Evolutionary conservation across 139 green algal genomes (phyloP).

Genomic region (Micromonas pusilla): DNA sequence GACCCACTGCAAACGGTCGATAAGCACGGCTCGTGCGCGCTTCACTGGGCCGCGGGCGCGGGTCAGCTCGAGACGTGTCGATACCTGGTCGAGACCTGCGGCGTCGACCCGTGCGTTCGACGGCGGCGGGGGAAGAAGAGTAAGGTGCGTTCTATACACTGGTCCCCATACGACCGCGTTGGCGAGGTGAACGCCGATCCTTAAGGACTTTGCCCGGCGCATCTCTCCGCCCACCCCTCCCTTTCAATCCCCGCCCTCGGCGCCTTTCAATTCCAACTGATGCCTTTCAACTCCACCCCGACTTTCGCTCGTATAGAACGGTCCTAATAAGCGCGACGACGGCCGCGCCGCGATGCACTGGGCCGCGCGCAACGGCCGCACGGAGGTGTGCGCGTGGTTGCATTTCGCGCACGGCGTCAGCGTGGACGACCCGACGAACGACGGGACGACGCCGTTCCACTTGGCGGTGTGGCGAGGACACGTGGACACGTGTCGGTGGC

Average conservation of each 20-base stretch:
- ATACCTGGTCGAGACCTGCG: conserved; percentile 25
- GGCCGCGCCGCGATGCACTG: conserved; percentile 36
- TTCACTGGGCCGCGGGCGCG: conserved; percentile 34
- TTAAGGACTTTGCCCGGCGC: too few relatives aligned
- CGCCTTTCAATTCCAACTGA: too few relatives aligned
- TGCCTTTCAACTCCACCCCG: too few relatives aligned
- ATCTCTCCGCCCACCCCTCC: too few relatives aligned
- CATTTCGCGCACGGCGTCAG: background rate
- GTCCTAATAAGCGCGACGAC: too few relatives aligned
- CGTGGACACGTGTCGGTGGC: conserved; percentile 17
- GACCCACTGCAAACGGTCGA: conserved; percentile 15
- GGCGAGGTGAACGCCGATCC: too few relatives aligned
- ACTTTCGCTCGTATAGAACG: too few relatives aligned
- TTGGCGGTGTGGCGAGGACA: conserved; percentile 28
- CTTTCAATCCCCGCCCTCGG: too few relatives aligned
- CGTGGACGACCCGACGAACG: background rate
- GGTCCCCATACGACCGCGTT: too few relatives aligned
- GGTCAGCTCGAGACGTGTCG: conserved; percentile 22
- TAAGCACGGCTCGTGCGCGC: conserved; percentile 21
- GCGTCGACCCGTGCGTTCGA: conserved; percentile 6
- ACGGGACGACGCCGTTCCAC: conserved; percentile 19
- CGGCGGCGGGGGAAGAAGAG: background rate
- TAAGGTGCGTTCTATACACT: too few relatives aligned
- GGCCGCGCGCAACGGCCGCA: conserved; percentile 27
- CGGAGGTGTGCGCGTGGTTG: conserved; percentile 8